Base-by-base conservation (phyloP, 805 yeast genomes). In the Wickerhamiella sorbophila region DNA sequence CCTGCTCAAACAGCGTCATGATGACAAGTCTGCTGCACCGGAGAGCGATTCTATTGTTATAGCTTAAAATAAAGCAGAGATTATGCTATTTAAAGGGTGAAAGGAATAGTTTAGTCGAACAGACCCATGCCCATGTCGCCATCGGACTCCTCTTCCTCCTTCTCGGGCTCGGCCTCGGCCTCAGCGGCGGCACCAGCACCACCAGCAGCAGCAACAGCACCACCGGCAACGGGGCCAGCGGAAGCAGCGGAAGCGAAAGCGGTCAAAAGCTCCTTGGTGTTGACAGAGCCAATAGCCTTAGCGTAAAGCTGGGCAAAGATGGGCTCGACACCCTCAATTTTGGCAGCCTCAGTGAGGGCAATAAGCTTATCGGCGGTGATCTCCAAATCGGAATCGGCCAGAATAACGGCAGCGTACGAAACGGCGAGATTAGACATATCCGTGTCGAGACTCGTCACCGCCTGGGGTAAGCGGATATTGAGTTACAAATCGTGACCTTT, bases 381-480 rank as follows among this genome's bases (percentile, higher is more conserved):
- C 70, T 87, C 95, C 63, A 85, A 72, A 63, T 85, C 95, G 62
- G 96, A 84, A 66, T 88, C 98, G 56, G 96, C 95, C 70, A 88
- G 77, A 73, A 88, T 86, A 70, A 88, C 79, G 64, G 97, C 95
- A 68, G 98, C 97, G 59, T 55, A 50, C 47, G 53, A 53, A 43
- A 48, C 44, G 33, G 57, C 57, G 40, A 46, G 50, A 45, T 46
- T 44, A 48, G 55, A 47, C 55, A 52, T 50, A 36, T 35, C 34
- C 16, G 31, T 18, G 29, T 24, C 29, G 29, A 24, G 33, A 27
- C 29, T 24, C 29, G 29, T 24, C 10, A 12, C 12, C 29, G 6
- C 27, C 27, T 18, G 20, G 9, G 21, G 38, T 26, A 36, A 20
- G 37, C 37, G 37, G 15, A 17, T 20, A 20, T 20, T 24, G 12